phyloP scores from a whole-genome alignment of 1,284 basidiomycete species.

The Schizophyllum amplum region DNA sequence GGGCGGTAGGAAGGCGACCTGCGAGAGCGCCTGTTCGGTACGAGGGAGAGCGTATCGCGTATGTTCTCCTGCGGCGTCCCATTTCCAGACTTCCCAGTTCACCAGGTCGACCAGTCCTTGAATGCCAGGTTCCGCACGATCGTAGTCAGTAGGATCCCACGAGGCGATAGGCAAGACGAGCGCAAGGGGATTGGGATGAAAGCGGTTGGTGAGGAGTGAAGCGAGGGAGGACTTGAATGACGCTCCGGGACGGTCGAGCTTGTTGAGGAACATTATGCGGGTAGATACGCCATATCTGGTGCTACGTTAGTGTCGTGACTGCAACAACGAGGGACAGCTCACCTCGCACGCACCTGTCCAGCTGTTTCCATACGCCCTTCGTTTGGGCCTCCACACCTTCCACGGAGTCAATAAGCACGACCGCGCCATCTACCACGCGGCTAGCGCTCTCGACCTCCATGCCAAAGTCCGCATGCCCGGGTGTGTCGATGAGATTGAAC shows the following conservation, averaged over 20 bases:
- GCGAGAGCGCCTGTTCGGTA: slow-evolving; percentile 33
- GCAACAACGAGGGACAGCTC: slow-evolving; percentile 1
- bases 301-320: slow-evolving; percentile 1
- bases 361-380: slow-evolving; percentile 80
- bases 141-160: slow-evolving; percentile 57
- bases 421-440: slow-evolving; percentile 82
- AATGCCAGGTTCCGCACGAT: slow-evolving; percentile 64
- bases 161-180: slow-evolving; percentile 77
- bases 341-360: slow-evolving; percentile 57
- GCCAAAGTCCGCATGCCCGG: slow-evolving; percentile 89
- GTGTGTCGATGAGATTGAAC: slow-evolving; percentile 86
- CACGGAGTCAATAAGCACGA: slow-evolving; percentile 83
- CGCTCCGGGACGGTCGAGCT: slow-evolving; percentile 79
- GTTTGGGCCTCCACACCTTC: slow-evolving; percentile 91
- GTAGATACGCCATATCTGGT: slow-evolving; percentile 72
- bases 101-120: slow-evolving; percentile 75
- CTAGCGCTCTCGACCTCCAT: slow-evolving; percentile 94
- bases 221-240: slow-evolving; percentile 64
- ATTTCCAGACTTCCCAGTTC: slow-evolving; percentile 70
- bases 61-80: slow-evolving; percentile 38
- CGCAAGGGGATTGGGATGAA: slow-evolving; percentile 68
- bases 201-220: slow-evolving; percentile 63
- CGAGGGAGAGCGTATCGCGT: slow-evolving; percentile 46
- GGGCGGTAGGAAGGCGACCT: slow-evolving; percentile 36
- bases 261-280: slow-evolving; percentile 80